A percentile compares a stretch with the other conserved stretches of the same genome.
These are phyloP conservation scores for Tillandsia fasciculata DNA, from an alignment of 176 grass and related monocot genomes.

Conservation along the genomic window DNA sequence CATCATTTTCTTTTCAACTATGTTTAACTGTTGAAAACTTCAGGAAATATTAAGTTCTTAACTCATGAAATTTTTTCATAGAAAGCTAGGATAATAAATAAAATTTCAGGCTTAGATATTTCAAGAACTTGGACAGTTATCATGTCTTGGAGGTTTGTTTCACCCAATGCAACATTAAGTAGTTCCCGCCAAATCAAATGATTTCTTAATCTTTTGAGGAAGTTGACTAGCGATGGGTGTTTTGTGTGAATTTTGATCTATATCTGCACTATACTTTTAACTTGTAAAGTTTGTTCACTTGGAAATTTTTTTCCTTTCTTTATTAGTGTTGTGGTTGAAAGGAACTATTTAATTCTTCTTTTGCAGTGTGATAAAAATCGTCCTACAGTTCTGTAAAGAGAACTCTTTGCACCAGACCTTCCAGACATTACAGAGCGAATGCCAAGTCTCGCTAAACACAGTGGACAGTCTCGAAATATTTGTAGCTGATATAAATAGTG, in stretches of 20 bases:
- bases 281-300: neutral
- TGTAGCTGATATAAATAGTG: slow-evolving; percentile 61
- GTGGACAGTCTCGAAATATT: slow-evolving; percentile 89
- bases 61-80: no score
- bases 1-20: no score
- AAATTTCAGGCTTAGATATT: no score
- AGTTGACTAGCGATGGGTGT: neutral
- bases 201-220: neutral
- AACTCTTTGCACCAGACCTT: slow-evolving; percentile 98
- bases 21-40: no score
- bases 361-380: slow-evolving; percentile 88
- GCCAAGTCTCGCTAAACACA: slow-evolving; percentile 92
- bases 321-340: neutral
- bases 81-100: no score
- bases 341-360: slow-evolving; percentile 8
- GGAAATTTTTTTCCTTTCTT: neutral
- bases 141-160: no score
- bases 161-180: no score
- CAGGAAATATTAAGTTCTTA: no score
- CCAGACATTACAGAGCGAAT: slow-evolving; percentile 89
- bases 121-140: no score
- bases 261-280: neutral
- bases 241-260: neutral
- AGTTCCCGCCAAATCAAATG: no score
- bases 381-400: slow-evolving; percentile 97